Base-by-base conservation (phyloP, 306 rosid genomes). In the Pyrus communis region DNA sequence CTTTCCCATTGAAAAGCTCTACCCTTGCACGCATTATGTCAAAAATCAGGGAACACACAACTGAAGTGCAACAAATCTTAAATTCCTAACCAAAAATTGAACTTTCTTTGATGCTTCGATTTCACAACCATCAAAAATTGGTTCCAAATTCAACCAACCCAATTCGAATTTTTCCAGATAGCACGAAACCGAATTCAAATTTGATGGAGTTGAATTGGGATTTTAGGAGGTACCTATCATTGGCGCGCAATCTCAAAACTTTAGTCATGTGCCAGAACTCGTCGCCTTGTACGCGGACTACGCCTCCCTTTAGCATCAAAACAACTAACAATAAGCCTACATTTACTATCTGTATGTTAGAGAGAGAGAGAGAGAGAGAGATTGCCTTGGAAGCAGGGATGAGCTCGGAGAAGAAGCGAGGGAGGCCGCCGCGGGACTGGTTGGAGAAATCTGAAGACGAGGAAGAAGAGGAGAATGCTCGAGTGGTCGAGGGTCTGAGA, bases 241-340 rank as follows among this genome's bases (percentile, higher is more conserved):
- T 76, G 67, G 84, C 77, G 72, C 86, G 74, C 83, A 95, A 84
- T 81, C 98, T 90, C 77, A 95, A 84, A 25, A 90, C 97, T 80
- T 92, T 92, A 15, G 96, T 89, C 96, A 95, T 92, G 76, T 95
- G 98, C 97, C 96, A 90, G 75, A 95, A 86, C 59, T 95, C 98
- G 85, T 92, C 97, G 30, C 97, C 97, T 79, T 88, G 82, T 18
- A 95, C 85, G 12, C 89, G 87, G 69, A 95, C 79, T 68, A 81
- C 78, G 78, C 73, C 80, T 30, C 98, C 98, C 97, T 92, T 89
- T 80, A 81, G 33, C 33, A 73, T 73, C 43, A 25, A 71, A 23
- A 73, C 22, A 58, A 3, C 43, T 64, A 31, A 75, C 40, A 65
- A n/a, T 75, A 43, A 22, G 66, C 38, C 18, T n/a, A 15, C 2